Evolutionary conservation across 768 basidiomycete genomes (phyloP).

Genomic region (Cyclocybe aegerita): DNA sequence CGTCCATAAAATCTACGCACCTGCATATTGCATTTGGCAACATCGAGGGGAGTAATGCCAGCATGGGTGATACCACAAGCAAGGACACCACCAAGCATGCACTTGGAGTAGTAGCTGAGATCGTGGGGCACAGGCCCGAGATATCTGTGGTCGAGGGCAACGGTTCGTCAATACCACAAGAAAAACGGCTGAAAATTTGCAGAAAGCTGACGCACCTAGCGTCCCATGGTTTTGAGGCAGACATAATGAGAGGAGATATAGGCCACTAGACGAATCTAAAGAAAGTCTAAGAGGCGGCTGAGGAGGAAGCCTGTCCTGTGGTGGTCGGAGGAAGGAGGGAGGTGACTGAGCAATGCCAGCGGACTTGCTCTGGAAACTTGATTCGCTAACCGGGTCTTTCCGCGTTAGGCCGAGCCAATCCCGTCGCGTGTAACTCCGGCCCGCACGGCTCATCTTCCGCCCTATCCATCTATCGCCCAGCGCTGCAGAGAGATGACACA

Average conservation of each 20-base stretch:
- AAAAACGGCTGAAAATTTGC: background rate
- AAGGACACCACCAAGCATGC: slow-evolving; percentile 84
- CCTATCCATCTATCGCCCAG: too few species aligned
- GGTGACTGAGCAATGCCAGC: slow-evolving; percentile 18
- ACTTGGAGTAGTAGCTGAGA: slow-evolving; percentile 75
- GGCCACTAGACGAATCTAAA: slow-evolving; percentile 30
- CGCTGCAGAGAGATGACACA: too few species aligned
- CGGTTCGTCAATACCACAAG: slow-evolving; percentile 1
- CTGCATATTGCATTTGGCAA: slow-evolving; percentile 93
- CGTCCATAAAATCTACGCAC: slow-evolving; percentile 36
- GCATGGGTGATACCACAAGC: slow-evolving; percentile 90
- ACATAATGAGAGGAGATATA: slow-evolving; percentile 40
- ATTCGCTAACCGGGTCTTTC: slow-evolving; percentile 30
- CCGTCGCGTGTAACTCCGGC: slow-evolving; percentile 16
- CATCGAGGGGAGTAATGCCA: slow-evolving; percentile 84
- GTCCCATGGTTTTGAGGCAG: slow-evolving; percentile 67
- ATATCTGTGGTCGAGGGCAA: slow-evolving; percentile 39
- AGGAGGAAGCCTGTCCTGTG: slow-evolving; percentile 18
- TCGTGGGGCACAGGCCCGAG: slow-evolving; percentile 78
- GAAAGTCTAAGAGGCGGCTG: slow-evolving; percentile 26
- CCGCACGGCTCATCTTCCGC: slow-evolving; percentile 4
- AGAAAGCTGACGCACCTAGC: slow-evolving; percentile 47
- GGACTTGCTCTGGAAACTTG: slow-evolving; percentile 25
- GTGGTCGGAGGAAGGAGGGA: slow-evolving; percentile 22
- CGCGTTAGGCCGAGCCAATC: slow-evolving; percentile 40